phyloP scores from a whole-genome alignment of 257 asterid species.

The Ophiorrhiza pumila region DNA sequence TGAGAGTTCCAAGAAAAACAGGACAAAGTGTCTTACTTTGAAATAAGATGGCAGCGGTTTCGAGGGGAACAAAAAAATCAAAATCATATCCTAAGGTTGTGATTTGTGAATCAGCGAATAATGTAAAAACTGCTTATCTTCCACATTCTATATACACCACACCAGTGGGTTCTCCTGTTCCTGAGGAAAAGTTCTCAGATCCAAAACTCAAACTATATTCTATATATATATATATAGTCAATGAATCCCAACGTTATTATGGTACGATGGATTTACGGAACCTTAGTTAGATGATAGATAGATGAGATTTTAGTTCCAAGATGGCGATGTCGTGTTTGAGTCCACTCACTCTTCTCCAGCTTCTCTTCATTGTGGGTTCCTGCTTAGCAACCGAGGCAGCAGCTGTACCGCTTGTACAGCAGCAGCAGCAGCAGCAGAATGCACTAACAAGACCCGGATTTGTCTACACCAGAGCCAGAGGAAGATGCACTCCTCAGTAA shows the following conservation, averaged over 20 bases:
- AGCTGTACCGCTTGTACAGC: not conserved
- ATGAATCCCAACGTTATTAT: not conserved
- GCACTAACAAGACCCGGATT: slow-evolving; percentile 46
- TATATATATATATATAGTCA: no score
- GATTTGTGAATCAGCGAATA: no score
- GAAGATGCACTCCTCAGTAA: slow-evolving; percentile 84
- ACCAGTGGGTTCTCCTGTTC: no score
- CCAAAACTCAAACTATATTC: slow-evolving; percentile 7
- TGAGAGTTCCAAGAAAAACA: slow-evolving; percentile 25
- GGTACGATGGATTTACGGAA: not conserved
- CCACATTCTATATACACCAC: no score
- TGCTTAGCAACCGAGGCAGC: slow-evolving; percentile 19
- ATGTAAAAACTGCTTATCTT: no score
- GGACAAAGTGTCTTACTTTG: slow-evolving; percentile 7
- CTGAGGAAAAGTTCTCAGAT: no score
- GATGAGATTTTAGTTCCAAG: not conserved
- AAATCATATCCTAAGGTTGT: no score
- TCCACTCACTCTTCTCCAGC: slow-evolving; percentile 13
- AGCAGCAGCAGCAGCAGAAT: slow-evolving; percentile 5
- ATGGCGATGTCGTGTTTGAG: not conserved
- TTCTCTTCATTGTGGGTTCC: slow-evolving; percentile 15
- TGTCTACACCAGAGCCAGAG: slow-evolving; percentile 64
- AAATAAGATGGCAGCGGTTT: slow-evolving; percentile 10
- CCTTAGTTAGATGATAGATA: not conserved
- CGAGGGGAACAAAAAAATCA: slow-evolving; percentile 19